Evolutionary conservation across 2,329 filamentous ascomycete species (phyloP), one percentile per base, ranked within the genome.

Genomic region (Bipolaris sorokiniana): DNA sequence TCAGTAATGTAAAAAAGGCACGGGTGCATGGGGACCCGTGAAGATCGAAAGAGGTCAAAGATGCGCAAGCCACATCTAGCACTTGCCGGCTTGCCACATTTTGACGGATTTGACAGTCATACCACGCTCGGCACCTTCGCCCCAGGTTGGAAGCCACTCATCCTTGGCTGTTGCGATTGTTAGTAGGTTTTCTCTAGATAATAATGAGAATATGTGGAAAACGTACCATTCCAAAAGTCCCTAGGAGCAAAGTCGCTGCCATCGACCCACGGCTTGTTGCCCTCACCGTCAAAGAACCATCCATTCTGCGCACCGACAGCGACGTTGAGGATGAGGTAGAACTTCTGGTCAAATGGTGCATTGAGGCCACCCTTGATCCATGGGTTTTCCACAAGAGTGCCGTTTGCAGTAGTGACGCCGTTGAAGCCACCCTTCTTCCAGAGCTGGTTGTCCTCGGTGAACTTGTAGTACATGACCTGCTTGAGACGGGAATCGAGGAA

Each of bases 401-500:
- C 88, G 70, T 92, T 91, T 70, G 76, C 75, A 61, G 83, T 83
- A 15, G 83, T 80, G 18, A 82, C 72, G 15, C 82, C 74, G 5
- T 87, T 85, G 73, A 92, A 92, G 48, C 82, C 78, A 23, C 90
- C 90, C 44, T 87, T 84, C 64, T 86, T 64, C 86, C 88, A 92
- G 67, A 92, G 82, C 11, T 83, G 80, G 65, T 61, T 51, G 26
- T 67, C 61, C 3, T 61, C 53, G 65, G 87, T 80, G 69, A 92
- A 92, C 50, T 75, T 90, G 68, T 85, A 87, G 79, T 91, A 94
- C 56, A 91, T 82, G 42, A 93, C 90, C 73, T 93, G 90, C 48
- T 92, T 82, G 23, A 95, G 84, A 13, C 89, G 86, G 55, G 84
- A 88, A 81, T 94, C 89, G 78, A 95, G 83, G 73, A 92, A 95